Percentiles rank a stretch among this genome's conserved stretches.
Conservation (phyloP, 176 grass and related monocot genomes). For the Carex kokanica region DNA sequence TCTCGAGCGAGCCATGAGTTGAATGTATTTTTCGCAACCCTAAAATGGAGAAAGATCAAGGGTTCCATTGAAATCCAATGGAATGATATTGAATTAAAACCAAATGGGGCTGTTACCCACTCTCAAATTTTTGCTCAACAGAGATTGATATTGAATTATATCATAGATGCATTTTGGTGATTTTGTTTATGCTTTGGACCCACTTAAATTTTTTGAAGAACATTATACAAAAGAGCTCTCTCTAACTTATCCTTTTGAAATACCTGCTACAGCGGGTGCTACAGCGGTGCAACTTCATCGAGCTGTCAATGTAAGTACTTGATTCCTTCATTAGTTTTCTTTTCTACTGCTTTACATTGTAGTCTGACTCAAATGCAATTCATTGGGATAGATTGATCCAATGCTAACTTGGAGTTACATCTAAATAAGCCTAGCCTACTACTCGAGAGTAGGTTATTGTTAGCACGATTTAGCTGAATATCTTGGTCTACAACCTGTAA, state of each 20-base stretch:
- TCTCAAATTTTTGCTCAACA: neutral
- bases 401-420: neutral
- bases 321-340: neutral
- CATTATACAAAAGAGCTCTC: neutral
- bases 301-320: slow-evolving; percentile 64
- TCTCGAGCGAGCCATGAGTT: too few species aligned
- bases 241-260: slow-evolving; percentile 11
- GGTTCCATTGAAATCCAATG: neutral
- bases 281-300: slow-evolving; percentile 95
- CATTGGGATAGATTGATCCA: neutral
- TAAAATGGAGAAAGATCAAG: neutral
- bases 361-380: neutral
- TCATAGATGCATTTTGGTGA: neutral
- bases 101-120: neutral
- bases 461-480: neutral
- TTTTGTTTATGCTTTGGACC: slow-evolving; percentile 3
- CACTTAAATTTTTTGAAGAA: neutral
- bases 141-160: neutral
- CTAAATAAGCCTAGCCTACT: neutral
- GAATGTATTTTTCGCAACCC: too few species aligned
- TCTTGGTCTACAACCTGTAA: neutral
- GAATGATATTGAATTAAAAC: slow-evolving; percentile 4
- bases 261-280: slow-evolving; percentile 58
- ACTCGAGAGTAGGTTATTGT: neutral
- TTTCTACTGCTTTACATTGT: slow-evolving; percentile 4